phyloP scores from a whole-genome alignment of 768 basidiomycete genomes.

The Rhodotorula diobovata region DNA sequence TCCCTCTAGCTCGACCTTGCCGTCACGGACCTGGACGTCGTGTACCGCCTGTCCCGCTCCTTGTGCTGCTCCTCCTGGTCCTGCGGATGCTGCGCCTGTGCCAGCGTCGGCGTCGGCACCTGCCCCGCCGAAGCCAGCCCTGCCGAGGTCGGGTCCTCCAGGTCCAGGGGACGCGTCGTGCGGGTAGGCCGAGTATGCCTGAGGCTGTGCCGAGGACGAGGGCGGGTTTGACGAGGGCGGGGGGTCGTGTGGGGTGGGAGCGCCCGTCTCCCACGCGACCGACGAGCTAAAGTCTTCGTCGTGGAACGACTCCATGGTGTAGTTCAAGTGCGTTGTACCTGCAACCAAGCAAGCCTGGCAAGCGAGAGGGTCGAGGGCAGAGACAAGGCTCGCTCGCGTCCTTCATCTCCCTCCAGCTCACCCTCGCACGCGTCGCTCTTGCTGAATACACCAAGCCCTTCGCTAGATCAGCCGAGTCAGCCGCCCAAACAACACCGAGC shows the following conservation, averaged over 20 bases:
- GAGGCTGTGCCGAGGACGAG: not conserved
- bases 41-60: not conserved
- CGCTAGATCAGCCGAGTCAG: too few species aligned
- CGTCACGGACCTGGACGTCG: constrained; percentile 64
- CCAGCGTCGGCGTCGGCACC: not conserved
- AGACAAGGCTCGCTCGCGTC: not conserved
- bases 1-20: constrained; percentile 90
- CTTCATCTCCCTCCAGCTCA: not conserved
- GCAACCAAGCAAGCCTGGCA: too few species aligned
- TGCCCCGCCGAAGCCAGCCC: not conserved
- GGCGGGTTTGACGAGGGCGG: not conserved
- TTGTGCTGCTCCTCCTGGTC: not conserved
- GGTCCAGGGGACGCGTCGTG: not conserved
- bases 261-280: constrained; percentile 23
- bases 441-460: too few species aligned
- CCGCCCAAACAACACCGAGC: too few species aligned
- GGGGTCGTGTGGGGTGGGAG: not conserved
- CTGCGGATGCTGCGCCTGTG: not conserved
- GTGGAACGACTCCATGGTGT: not conserved
- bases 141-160: not conserved
- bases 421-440: too few species aligned
- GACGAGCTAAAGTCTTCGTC: constrained; percentile 15
- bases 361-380: too few species aligned
- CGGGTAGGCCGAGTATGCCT: not conserved
- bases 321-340: not conserved